Base-by-base conservation (phyloP, 23 red algal genomes). In the Gracilaria caudata region DNA sequence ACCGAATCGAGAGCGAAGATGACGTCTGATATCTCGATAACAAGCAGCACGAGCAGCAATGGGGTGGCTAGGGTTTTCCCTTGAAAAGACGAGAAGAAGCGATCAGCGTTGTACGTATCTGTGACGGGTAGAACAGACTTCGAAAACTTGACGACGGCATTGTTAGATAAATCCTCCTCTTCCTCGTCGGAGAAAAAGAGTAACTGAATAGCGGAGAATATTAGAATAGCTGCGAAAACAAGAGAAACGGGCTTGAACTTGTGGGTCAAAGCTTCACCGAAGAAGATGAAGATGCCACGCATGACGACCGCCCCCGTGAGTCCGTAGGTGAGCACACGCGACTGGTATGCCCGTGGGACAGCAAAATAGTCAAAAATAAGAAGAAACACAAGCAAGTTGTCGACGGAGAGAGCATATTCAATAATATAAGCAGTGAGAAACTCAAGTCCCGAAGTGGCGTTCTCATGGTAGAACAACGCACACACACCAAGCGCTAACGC, bases 381-480 rank as follows among this genome's bases (percentile, higher is more conserved):
- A 25, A 98, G 59, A 78, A 98, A 98, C 33, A 98, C 96, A 59
- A 98, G 92, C 77, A 98, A 59, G 71, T 98, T 98, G 47, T 98
- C 96, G 17, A 98, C 96, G 0, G 92, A 95, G n/a, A 98, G 81
- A n/a, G 73, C 80, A 43, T 98, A 90, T 60, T 98, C 96, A 10
- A 98, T 83, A 12, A 98, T 58, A 70, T 98, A 98, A 16, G 88
- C 96, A 0, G 96, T 85, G 63, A 95, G 73, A 81, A 92, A 98
- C 60, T 98, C 92, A 11, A 95, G 37, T 10, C 70, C 70, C 19
- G 70, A 47, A 0, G 33, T n/a, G 39, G 70, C 70, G 21, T 75
- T 49, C 6, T 75, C 4, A 20, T 19, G 70, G 19, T 75, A 75
- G 72, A 45, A 72, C 81, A 20, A 55, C 49, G 49, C 87, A 54